Evolutionary conservation across 2,329 filamentous ascomycete species (phyloP).

Genomic region (Diplodia mutila): DNA sequence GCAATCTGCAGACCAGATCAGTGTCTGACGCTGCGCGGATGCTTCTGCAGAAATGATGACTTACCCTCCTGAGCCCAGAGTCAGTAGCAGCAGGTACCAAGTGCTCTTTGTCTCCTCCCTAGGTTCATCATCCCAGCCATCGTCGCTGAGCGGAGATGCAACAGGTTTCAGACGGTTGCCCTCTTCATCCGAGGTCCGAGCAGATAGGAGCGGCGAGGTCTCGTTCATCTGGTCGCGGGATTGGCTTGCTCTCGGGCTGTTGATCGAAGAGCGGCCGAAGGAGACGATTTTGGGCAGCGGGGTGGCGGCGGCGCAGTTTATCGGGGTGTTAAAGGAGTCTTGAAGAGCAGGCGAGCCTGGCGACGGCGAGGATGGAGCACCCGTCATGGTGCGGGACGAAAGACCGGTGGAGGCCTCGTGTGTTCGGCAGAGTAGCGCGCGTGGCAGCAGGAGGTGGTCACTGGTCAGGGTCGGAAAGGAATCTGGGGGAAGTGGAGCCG

Average conservation of each 20-base stretch:
- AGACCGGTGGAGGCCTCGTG: conserved; percentile 7
- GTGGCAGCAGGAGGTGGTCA: conserved; percentile 1
- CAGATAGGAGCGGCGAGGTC: conserved; percentile 40
- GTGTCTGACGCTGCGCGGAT: too few species aligned
- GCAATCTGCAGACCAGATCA: conserved; percentile 60
- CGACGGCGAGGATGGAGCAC: conserved; percentile 6
- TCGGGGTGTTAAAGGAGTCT: neutral
- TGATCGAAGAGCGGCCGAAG: conserved; percentile 37
- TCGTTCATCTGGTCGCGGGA: conserved; percentile 38
- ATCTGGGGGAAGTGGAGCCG: neutral
- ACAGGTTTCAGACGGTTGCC: conserved; percentile 39
- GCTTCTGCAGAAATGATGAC: conserved; percentile 31
- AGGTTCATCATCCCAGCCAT: conserved; percentile 50
- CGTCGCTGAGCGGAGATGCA: conserved; percentile 40
- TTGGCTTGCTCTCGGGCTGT: conserved; percentile 7
- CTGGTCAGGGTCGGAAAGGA: conserved; percentile 3
- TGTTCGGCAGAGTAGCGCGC: neutral
- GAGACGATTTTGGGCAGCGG: conserved; percentile 42
- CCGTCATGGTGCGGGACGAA: conserved; percentile 11
- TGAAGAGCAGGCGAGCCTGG: neutral
- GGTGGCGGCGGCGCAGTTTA: conserved; percentile 30
- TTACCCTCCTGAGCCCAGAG: conserved; percentile 77
- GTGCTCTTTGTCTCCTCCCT: conserved; percentile 73
- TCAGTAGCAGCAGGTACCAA: conserved; percentile 85
- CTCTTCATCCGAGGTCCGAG: conserved; percentile 37